phyloP scores from a whole-genome alignment of 305 asterid genomes.

The Rubia tinctorum region DNA sequence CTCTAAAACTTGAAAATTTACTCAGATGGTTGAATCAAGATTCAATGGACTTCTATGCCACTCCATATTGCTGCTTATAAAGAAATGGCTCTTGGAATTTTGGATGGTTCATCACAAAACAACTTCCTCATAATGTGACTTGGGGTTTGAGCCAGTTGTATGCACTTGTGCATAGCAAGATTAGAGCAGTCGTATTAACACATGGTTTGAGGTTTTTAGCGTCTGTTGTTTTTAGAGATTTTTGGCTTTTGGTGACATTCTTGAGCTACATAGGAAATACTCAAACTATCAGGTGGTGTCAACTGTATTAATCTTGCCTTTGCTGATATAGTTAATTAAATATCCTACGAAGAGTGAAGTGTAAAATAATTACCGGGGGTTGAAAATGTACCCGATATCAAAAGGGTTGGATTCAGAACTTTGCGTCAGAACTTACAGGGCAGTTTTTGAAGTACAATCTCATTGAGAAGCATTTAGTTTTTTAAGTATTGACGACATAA shows the following conservation, averaged over 20 bases:
- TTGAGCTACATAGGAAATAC: slow-evolving; percentile 89
- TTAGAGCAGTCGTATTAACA: slow-evolving; percentile 97
- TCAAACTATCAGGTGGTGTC: slow-evolving; percentile 95
- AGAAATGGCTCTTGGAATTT: slow-evolving; percentile 88
- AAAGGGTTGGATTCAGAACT: neutral
- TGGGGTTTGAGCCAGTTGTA: slow-evolving; percentile 97
- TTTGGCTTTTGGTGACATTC: slow-evolving; percentile 98
- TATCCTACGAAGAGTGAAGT: neutral
- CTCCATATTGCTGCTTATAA: slow-evolving; percentile 76
- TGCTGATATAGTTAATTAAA: neutral
- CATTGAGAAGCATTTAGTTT: too few relatives aligned
- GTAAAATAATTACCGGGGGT: neutral
- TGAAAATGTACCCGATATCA: neutral
- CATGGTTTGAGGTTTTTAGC: slow-evolving; percentile 94
- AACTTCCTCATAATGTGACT: slow-evolving; percentile 96
- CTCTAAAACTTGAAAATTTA: slow-evolving; percentile 11
- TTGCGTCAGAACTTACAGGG: too few relatives aligned
- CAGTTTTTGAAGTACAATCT: too few relatives aligned
- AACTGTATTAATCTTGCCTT: slow-evolving; percentile 44
- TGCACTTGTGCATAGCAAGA: slow-evolving; percentile 91
- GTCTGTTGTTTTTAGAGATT: slow-evolving; percentile 99
- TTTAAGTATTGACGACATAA: too few relatives aligned
- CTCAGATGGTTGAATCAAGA: slow-evolving; percentile 88
- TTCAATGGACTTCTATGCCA: slow-evolving; percentile 71
- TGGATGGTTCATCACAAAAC: slow-evolving; percentile 94